Evolutionary conservation across 2,329 filamentous ascomycete species (phyloP), one percentile per base, ranked within the genome.

Genomic region (Cucurbitaria berberidis): DNA sequence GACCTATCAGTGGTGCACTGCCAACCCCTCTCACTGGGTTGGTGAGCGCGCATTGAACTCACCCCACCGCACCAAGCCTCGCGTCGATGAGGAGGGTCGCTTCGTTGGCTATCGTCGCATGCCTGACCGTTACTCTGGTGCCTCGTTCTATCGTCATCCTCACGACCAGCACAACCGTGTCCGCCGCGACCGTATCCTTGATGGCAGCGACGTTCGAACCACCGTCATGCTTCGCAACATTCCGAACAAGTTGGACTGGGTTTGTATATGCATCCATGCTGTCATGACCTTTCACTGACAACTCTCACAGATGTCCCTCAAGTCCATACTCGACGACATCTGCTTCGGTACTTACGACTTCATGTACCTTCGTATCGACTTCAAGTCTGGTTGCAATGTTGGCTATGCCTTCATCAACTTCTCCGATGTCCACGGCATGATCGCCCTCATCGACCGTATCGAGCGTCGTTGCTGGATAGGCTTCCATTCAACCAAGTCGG

Each of bases 351-450:
- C 89, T 57, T 98, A 96, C 72, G 93, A 98, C 70, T 98, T 98
- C 74, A 86, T 96, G 81, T 99, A 99, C 73, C 78, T 98, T 46
- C 88, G 95, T 34, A 98, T 98, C 65, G 84, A 86, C 59, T 81
- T 74, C 58, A 60, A 73, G 48, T 75, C 75, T 32, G 71, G 53
- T 46, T 69, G 59, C 57, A 96, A 92, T 72, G 93, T 98, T 53
- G 95, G 95, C 40, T 98, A 98, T 75, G 93, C 92, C 0, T 99
- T 98, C 76, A 91, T 99, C 78, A 97, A 99, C 76, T 97, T 98
- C 65, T 84, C 87, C 38, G 87, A 92, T 72, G 86, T 90, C 0
- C 51, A 59, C 6, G 70, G 69, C 8, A 69, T 75, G 62, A 54
- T 72, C 2, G 50, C 61, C 2, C 61, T 74, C 27, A 57, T 75